Base-by-base conservation (phyloP, 345 rosid genomes). In the Turnera subulata region DNA sequence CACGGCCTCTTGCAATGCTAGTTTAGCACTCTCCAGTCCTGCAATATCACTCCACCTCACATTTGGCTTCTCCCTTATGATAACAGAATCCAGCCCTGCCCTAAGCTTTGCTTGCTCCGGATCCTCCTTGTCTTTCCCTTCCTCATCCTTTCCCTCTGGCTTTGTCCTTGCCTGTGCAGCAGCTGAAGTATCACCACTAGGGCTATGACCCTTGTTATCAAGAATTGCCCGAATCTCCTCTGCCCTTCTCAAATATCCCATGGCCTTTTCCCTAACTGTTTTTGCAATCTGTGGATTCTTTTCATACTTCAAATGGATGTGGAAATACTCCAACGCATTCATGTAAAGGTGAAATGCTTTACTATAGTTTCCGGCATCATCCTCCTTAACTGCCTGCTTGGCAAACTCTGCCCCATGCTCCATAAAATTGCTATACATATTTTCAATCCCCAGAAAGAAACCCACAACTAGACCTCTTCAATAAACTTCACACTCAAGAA, bases 311-410 rank as follows among this genome's bases (percentile, higher is more conserved):
- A 89, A 73, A 62, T 89, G 95, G 68, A 90, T 83, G 58, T 81
- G 79, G 78, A 89, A 86, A 77, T 89, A 86, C 79, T 89, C 95
- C 35, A 89, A 80, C 16, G 97, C 92, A 76, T 86, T 89, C 95
- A 82, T 86, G 73, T 89, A 89, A 15, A 89, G 64, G 57, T 85
- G 88, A 53, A 86, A 81, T 3, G 97, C 97, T 66, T 80, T 86
- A 13, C 73, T 70, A 74, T 84, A 89, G 66, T 89, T 89, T 38
- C 97, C 95, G 0, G 86, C 84, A 78, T 86, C 81, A 61, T 89
- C 97, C 43, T 86, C 97, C 19, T 66, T 72, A 4, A 89, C 97
- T 1, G 97, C 97, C 68, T 83, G 95, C 76, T 79, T 89, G 65
- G 82, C 97, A 76, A 79, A 89, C 86, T 86, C 95, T 67, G 80